Conservation (phyloP, 2,329 filamentous ascomycete species). For the Xylaria sp. region DNA sequence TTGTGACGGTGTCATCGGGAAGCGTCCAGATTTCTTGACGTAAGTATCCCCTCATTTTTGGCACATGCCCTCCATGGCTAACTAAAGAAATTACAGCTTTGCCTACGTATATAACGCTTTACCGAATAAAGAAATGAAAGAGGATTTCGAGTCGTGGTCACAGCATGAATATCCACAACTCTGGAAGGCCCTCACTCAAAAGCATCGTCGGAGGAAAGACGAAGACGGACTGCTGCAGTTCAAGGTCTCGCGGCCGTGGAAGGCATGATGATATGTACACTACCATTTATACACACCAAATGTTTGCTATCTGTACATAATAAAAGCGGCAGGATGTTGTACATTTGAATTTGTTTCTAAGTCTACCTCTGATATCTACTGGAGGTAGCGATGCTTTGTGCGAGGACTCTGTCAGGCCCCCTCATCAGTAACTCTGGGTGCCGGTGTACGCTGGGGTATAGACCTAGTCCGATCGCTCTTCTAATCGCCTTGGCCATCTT, state of each 20-base stretch:
- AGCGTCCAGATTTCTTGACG: constrained; percentile 43
- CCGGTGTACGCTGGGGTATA: constrained; percentile 90
- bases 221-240: constrained; percentile 60
- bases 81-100: constrained; percentile 58
- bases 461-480: constrained; percentile 85
- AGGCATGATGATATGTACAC: constrained; percentile 58
- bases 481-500: constrained; percentile 93
- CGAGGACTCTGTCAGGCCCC: constrained; percentile 27
- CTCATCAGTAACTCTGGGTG: constrained; percentile 82
- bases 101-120: constrained; percentile 81
- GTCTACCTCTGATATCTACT: constrained; percentile 3
- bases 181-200: constrained; percentile 74
- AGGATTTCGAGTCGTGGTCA: constrained; percentile 79
- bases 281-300: constrained; percentile 43
- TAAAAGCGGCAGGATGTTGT: constrained; percentile 43
- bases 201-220: constrained; percentile 58
- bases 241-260: constrained; percentile 61
- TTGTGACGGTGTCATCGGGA: constrained; percentile 71
- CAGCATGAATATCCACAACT: constrained; percentile 71
- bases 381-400: constrained; percentile 38
- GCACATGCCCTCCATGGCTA: constrained; percentile 24
- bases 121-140: constrained; percentile 72
- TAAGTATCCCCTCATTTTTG: constrained; percentile 38
- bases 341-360: constrained; percentile 35
- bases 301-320: constrained; percentile 49